Base-by-base conservation (phyloP, 805 yeast genomes). In the Metschnikowia amazonensis region DNA sequence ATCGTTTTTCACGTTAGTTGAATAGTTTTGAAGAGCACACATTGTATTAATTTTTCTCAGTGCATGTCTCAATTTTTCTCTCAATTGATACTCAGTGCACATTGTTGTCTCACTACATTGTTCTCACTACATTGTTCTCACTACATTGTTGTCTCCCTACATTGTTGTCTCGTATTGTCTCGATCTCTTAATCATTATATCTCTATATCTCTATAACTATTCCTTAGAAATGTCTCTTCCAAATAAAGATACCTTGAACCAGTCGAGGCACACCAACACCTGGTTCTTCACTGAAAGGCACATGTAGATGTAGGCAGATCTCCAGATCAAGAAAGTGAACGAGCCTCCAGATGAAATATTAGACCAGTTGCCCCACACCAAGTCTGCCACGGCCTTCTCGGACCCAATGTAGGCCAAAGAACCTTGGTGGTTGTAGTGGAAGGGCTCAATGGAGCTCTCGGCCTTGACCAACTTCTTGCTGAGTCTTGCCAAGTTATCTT, bases 211-310 rank as follows among this genome's bases (percentile, higher is more conserved):
- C 30, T 35, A 27, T 17, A 35, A 44, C 24, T 21, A 13, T 70
- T 86, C 96, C 66, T 92, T 84, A 55, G 95, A 86, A 58, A 88
- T 84, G 68, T 90, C 97, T 74, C 98, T 86, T 50, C 98, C 98
- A 60, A 92, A 87, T 64, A 89, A 71, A 54, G 82, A 77, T 51
- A 87, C 84, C 76, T 89, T 90, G 51, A 81, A 62, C 98, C 98
- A 90, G 66, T 92, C 98, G 53, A 87, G 67, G 54, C 81, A 77
- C 44, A 90, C 95, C 63, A 89, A 78, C 50, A 89, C 72, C 76
- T 87, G 92, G 75, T 88, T 90, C 74, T 89, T 84, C 58, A 87
- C 80, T 50, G 95, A 82, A 65, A 92, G 79, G 67, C 92, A 82
- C 97, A 92, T 90, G 64, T 87, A 81, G 54, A 92, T 81, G 69